Percentiles rank a stretch among this genome's conserved stretches.
phyloP scores from a whole-genome alignment of 83 land plant genomes.

The Larix sibirica region DNA sequence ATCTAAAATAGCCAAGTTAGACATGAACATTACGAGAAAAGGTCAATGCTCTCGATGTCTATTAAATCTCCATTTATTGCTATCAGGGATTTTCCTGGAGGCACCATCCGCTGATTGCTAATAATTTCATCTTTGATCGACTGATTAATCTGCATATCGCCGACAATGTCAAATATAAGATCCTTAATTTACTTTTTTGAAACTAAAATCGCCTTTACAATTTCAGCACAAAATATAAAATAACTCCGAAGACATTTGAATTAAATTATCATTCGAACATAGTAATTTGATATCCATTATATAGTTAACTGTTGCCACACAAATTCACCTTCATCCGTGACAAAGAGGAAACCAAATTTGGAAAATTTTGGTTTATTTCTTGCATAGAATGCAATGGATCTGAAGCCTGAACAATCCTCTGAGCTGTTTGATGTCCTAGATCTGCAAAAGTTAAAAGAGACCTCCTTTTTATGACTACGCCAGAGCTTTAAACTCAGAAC shows the following conservation, averaged over 20 bases:
- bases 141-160: conserved; percentile 68
- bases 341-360: conserved; percentile 89
- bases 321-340: conserved; percentile 90
- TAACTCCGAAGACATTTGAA: neutral
- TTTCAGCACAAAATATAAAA: neutral
- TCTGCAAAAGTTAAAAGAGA: conserved; percentile 40
- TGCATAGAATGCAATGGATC: conserved; percentile 94
- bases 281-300: neutral
- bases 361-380: conserved; percentile 96
- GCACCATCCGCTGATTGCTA: conserved; percentile 88
- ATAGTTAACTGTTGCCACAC: neutral
- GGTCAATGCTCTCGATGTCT: conserved; percentile 90
- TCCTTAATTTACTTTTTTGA: neutral
- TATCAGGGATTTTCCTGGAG: conserved; percentile 93
- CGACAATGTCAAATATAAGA: conserved; percentile 9
- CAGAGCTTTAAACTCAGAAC: neutral
- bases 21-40: conserved; percentile 66
- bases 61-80: conserved; percentile 94
- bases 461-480: neutral
- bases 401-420: conserved; percentile 85
- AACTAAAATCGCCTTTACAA: neutral
- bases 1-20: neutral
- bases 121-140: conserved; percentile 91
- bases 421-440: conserved; percentile 96
- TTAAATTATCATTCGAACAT: neutral